phyloP scores from a whole-genome alignment of 2,329 filamentous ascomycete species.

The Aspergillus neotritici region DNA sequence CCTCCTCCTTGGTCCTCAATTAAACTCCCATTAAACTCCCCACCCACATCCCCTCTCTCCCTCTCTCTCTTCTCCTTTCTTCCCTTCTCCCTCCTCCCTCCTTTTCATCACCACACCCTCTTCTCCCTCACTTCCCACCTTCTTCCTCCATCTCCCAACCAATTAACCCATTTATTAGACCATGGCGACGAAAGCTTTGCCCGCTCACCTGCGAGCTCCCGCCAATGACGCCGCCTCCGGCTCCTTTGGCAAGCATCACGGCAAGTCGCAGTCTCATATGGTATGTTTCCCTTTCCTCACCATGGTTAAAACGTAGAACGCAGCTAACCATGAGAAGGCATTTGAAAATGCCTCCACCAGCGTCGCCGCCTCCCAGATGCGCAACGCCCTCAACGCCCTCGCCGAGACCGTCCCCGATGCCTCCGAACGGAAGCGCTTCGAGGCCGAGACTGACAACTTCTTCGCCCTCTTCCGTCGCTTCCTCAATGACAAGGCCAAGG shows the following conservation, averaged over 20 bases:
- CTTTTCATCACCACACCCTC: slow-evolving; percentile 11
- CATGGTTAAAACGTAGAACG: background rate
- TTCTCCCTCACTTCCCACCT: background rate
- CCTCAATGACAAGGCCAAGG: slow-evolving; percentile 98
- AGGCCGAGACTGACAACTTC: slow-evolving; percentile 99
- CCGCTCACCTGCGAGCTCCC: slow-evolving; percentile 69
- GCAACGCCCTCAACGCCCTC: slow-evolving; percentile 90
- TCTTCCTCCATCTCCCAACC: slow-evolving; percentile 1
- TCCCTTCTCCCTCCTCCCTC: slow-evolving; percentile 11
- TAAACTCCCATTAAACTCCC: no score
- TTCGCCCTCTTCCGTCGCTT: slow-evolving; percentile 98
- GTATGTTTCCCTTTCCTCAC: slow-evolving; percentile 22
- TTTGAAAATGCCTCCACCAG: slow-evolving; percentile 99
- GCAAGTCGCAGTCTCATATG: slow-evolving; percentile 53
- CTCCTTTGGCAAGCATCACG: slow-evolving; percentile 46
- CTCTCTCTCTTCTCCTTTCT: slow-evolving; percentile 14
- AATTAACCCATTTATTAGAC: slow-evolving; percentile 16
- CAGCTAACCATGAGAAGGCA: slow-evolving; percentile 53
- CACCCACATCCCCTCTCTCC: slow-evolving; percentile 4
- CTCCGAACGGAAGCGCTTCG: slow-evolving; percentile 71
- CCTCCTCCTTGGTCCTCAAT: background rate
- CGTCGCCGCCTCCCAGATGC: slow-evolving; percentile 97
- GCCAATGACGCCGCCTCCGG: slow-evolving; percentile 41
- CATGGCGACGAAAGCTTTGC: slow-evolving; percentile 75
- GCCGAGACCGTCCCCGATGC: slow-evolving; percentile 83